A percentile compares a stretch with the other conserved stretches of the same genome.
Conservation (phyloP, 352 stramenopile genomes). For the Phytophthora niederhauseri region DNA sequence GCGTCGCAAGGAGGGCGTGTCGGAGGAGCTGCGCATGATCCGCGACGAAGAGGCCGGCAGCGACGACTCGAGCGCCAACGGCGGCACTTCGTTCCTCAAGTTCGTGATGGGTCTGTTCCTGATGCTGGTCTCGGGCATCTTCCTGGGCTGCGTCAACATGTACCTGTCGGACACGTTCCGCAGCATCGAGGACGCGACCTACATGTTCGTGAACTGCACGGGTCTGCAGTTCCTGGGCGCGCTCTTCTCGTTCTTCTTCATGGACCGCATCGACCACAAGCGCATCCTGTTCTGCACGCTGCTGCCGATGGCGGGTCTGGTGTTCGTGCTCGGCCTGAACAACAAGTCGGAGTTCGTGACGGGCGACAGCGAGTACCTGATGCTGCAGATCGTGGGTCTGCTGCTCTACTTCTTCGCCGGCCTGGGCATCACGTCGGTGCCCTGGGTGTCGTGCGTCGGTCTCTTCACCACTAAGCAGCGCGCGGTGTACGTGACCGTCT, state of each 20-base stretch:
- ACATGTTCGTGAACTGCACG: slow-evolving; percentile 85
- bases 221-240: slow-evolving; percentile 71
- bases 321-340: slow-evolving; percentile 65
- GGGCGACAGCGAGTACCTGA: slow-evolving; percentile 60
- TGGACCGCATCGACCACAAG: slow-evolving; percentile 79
- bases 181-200: slow-evolving; percentile 63
- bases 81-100: slow-evolving; percentile 57
- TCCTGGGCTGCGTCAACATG: slow-evolving; percentile 73
- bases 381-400: slow-evolving; percentile 73
- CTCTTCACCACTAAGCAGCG: slow-evolving; percentile 74
- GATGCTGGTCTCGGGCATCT: slow-evolving; percentile 75
- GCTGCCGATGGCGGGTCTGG: slow-evolving; percentile 55
- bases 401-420: slow-evolving; percentile 84
- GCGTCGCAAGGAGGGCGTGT: slow-evolving; percentile 77
- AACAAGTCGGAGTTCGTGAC: slow-evolving; percentile 52
- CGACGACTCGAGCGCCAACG: slow-evolving; percentile 35
- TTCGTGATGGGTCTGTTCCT: slow-evolving; percentile 67
- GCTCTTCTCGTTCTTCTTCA: slow-evolving; percentile 88
- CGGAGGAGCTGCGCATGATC: slow-evolving; percentile 79
- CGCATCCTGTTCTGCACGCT: slow-evolving; percentile 76
- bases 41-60: slow-evolving; percentile 66
- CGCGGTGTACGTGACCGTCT: slow-evolving; percentile 63
- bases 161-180: slow-evolving; percentile 70
- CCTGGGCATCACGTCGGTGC: slow-evolving; percentile 71
- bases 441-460: slow-evolving; percentile 75